Evolutionary conservation across 257 asterid genomes (phyloP).

Genomic region (Solanum habrochaites): DNA sequence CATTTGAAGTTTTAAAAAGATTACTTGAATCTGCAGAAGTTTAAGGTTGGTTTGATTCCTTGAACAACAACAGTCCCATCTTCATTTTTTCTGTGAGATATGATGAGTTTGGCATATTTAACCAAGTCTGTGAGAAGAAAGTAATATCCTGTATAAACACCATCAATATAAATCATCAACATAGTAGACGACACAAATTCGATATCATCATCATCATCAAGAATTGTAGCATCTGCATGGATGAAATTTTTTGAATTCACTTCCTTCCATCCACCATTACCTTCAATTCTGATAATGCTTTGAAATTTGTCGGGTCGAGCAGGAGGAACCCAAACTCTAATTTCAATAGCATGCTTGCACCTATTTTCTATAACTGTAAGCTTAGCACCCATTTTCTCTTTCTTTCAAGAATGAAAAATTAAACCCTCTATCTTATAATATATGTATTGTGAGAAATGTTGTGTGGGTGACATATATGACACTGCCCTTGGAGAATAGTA

Average conservation of each 20-base stretch:
- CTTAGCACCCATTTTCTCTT: conserved; percentile 13
- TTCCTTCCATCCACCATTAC: conserved; percentile 4
- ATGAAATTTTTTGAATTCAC: background rate
- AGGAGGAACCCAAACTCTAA: conserved; percentile 23
- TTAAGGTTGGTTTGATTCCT: background rate
- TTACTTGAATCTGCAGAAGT: background rate
- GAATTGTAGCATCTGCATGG: background rate
- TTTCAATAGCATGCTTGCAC: conserved; percentile 11
- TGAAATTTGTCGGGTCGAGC: conserved; percentile 16
- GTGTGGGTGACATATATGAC: too few species aligned
- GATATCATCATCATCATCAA: too few species aligned
- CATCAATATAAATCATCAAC: background rate
- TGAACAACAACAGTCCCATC: background rate
- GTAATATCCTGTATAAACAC: background rate
- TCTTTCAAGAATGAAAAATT: background rate
- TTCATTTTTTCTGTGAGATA: background rate
- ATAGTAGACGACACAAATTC: background rate
- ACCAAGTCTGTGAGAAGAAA: background rate
- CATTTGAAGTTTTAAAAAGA: background rate
- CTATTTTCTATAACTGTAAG: conserved; percentile 11
- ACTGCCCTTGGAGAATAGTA: too few species aligned
- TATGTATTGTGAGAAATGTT: too few species aligned
- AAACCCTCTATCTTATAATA: too few species aligned
- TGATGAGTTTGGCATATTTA: background rate
- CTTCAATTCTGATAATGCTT: conserved; percentile 12